Conservation (phyloP, 345 rosid species). For the Carallia pectinifolia region DNA sequence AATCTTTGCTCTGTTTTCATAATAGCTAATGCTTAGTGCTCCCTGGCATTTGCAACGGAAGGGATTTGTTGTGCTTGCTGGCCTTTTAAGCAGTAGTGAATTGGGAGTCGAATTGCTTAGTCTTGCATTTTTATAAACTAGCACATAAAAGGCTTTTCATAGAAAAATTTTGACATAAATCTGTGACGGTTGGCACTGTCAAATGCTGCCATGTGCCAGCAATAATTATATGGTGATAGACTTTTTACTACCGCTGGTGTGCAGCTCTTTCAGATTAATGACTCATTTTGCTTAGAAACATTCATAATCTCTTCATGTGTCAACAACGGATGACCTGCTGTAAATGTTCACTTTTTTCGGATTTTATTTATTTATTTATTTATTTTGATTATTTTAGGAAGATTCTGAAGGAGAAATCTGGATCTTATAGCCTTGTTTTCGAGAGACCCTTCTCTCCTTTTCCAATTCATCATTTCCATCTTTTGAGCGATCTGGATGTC, state of each 20-base stretch:
- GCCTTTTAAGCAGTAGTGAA: too few species aligned
- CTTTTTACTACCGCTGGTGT: background rate
- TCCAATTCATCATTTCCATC: conserved; percentile 63
- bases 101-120: too few species aligned
- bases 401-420: conserved; percentile 54
- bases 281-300: background rate
- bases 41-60: too few species aligned
- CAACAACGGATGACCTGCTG: conserved; percentile 11
- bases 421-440: conserved; percentile 69
- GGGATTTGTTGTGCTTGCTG: too few species aligned
- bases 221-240: background rate
- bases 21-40: too few species aligned
- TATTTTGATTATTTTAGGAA: conserved; percentile 59
- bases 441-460: conserved; percentile 83
- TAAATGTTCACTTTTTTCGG: conserved; percentile 13
- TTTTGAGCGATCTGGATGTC: conserved; percentile 51
- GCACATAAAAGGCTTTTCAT: too few species aligned
- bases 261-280: background rate
- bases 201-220: background rate
- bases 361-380: conserved; percentile 10
- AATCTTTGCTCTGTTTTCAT: too few species aligned
- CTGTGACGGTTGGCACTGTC: background rate
- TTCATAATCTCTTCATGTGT: conserved; percentile 1
- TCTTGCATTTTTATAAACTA: too few species aligned
- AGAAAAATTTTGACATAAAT: background rate